Base-by-base conservation (phyloP, 768 basidiomycete genomes). In the Phaeotremella fagi region DNA sequence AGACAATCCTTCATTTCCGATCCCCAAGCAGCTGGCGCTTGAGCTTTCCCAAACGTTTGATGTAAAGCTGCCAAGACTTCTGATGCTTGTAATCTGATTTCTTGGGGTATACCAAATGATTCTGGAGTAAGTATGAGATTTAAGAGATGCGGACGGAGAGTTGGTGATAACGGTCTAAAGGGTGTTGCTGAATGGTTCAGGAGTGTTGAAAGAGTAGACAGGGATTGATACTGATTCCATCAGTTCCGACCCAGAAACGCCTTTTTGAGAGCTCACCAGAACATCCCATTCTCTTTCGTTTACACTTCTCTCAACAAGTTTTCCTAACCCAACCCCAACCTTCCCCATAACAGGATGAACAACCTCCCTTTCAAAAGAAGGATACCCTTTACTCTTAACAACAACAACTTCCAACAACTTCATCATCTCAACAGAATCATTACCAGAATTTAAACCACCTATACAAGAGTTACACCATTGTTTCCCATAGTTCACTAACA, bases 111-210 rank as follows among this genome's bases (percentile, higher is more conserved):
- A 3, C 18, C 12, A 16, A 29, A 24, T 16, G 54, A 50, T 25
- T 42, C 18, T 20, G 53, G 43, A 20, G 50, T 48, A 7, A 70
- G 54, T 36, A 65, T 56, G 18, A 64, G 50, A 35, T 41, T 37
- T 15, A 42, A 55, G 15, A 57, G 57, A 31, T 29, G 52, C 57
- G 66, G 55, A 11, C 61, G 57, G 18, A 75, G 63, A 12, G 52
- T 52, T 2, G 69, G 64, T 9, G 66, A 29, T 2, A 66, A 47
- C 0, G 74, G 71, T 61, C 73, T 54, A 50, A 68, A 70, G 0
- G 68, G 60, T 2, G 73, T 59, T 25, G 74, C 70, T 2, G 69
- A 64, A 28, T 72, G 70, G 2, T 43, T 38, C 20, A 75, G 48
- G 33, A 75, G 52, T 7, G 18, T 20, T 1, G 57, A 47, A 22